Percentiles rank a stretch among this genome's conserved stretches.
phyloP scores from a whole-genome alignment of 2,329 filamentous ascomycete species.

The Nemania bipapillata region DNA sequence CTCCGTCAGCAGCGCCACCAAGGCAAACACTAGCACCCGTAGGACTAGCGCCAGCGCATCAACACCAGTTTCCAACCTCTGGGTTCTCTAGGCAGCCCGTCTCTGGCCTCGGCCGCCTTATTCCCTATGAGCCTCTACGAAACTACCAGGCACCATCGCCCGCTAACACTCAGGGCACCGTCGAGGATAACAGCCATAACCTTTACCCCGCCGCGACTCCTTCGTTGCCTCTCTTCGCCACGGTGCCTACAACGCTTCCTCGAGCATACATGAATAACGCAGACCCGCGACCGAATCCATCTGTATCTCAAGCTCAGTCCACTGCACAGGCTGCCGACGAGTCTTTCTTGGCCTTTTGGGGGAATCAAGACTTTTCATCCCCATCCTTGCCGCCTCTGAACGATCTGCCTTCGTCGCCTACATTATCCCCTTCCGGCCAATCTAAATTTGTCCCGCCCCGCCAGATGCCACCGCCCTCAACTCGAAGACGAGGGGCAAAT shows the following conservation, averaged over 20 bases:
- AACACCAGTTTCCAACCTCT: neutral
- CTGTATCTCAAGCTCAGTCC: constrained; percentile 3
- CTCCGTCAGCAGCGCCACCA: neutral
- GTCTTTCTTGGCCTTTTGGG: constrained; percentile 41
- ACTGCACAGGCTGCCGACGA: constrained; percentile 38
- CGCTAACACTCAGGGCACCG: constrained; percentile 13
- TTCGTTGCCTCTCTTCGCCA: constrained; percentile 8
- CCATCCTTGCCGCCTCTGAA: constrained; percentile 48
- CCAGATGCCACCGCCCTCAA: constrained; percentile 41
- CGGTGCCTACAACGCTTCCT: constrained; percentile 8
- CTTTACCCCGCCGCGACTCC: neutral
- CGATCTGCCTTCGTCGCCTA: constrained; percentile 40
- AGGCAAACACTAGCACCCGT: neutral
- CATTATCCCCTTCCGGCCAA: constrained; percentile 27
- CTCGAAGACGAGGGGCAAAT: constrained; percentile 37
- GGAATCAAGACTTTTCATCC: constrained; percentile 48
- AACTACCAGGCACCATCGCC: constrained; percentile 29
- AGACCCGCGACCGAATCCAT: neutral
- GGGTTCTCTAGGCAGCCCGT: neutral
- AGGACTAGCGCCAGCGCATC: neutral
- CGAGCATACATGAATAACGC: constrained; percentile 28
- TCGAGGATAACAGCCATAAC: constrained; percentile 8
- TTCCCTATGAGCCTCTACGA: constrained; percentile 21
- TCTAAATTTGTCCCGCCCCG: constrained; percentile 39
- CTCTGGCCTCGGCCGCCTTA: constrained; percentile 5